Base-by-base conservation (phyloP, 2,329 filamentous ascomycete species). In the Helotiales sp. region DNA sequence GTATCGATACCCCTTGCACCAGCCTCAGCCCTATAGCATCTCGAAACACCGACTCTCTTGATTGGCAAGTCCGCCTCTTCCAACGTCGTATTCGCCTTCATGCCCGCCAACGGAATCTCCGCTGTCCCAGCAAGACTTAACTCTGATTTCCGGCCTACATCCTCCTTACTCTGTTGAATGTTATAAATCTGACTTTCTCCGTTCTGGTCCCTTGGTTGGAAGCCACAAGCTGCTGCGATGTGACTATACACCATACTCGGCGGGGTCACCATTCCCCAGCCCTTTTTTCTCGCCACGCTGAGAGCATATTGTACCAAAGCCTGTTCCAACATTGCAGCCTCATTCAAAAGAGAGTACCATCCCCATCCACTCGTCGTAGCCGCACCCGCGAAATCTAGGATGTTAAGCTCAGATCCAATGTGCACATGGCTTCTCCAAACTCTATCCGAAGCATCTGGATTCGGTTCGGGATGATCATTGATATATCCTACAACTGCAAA, bases 21-120 rank as follows among this genome's bases (percentile, higher is more conserved):
- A 0, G 95, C 95, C 76, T 99, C 95, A 44, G 95, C 95, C 52
- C 95, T 89, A 75, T 96, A 99, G 78, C 93, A 96, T n/a, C 95
- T 83, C 56, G 91, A 96, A 1, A 90, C 86, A 15, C 90, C 95
- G 2, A 96, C 91, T 17, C 87, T 80, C 72, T 91, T 93, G 36
- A 91, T 66, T 0, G 95, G 95, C 0, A 97, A 78, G 2, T 88
- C 79, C 1, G 76, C 71, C 19, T 83, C 80, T 40, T 86, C 81
- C 3, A 98, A 74, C 1, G 83, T 84, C 5, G 83, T 80, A 64
- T 89, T 86, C 13, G 93, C 92, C 70, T 91, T 89, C 85, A 97
- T 93, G 9, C 87, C 93, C 0, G 95, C 95, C 2, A 99, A 84
- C 0, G 95, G 91, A 59, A 99, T 98, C 76, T 99, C 95, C 1